Conservation (phyloP, 2,329 filamentous ascomycete genomes). For the Alternaria solani region DNA sequence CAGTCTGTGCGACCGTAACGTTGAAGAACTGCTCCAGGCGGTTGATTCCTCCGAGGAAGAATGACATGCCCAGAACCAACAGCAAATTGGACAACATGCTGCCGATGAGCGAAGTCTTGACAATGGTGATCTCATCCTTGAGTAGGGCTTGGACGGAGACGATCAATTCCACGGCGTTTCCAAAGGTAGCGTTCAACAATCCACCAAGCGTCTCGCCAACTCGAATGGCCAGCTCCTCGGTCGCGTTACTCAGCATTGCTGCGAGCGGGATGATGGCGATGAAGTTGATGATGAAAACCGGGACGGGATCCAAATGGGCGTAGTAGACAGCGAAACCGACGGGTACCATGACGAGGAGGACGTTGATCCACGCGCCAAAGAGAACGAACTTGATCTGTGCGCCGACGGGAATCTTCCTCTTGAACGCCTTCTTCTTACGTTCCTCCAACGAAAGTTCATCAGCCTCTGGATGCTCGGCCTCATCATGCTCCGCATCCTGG, state of each 20-base stretch:
- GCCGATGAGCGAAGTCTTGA: constrained; percentile 91
- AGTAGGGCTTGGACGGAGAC: constrained; percentile 84
- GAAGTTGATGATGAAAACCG: constrained; percentile 87
- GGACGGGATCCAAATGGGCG: constrained; percentile 50
- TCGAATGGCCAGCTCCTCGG: constrained; percentile 84
- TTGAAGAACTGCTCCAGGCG: constrained; percentile 89
- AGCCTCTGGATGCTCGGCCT: constrained; percentile 27
- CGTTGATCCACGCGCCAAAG: constrained; percentile 85
- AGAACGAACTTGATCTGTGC: constrained; percentile 75
- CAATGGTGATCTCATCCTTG: constrained; percentile 79
- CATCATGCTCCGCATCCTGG: constrained; percentile 25
- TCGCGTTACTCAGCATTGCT: constrained; percentile 84
- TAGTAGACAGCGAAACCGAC: constrained; percentile 78
- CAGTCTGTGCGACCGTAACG: constrained; percentile 88
- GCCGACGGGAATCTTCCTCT: constrained; percentile 47
- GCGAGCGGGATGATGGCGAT: constrained; percentile 91
- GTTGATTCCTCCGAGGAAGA: constrained; percentile 84
- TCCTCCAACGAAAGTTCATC: constrained; percentile 42
- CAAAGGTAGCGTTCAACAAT: constrained; percentile 88
- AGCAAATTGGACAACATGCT: constrained; percentile 91
- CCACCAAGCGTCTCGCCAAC: constrained; percentile 85
- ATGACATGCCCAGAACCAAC: constrained; percentile 89
- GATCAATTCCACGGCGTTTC: constrained; percentile 89
- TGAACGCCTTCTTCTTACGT: constrained; percentile 41
- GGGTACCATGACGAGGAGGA: constrained; percentile 80